These are phyloP conservation scores for Thozetella sp. DNA, from an alignment of 495 filamentous ascomycete genomes.

Conservation along the genomic window DNA sequence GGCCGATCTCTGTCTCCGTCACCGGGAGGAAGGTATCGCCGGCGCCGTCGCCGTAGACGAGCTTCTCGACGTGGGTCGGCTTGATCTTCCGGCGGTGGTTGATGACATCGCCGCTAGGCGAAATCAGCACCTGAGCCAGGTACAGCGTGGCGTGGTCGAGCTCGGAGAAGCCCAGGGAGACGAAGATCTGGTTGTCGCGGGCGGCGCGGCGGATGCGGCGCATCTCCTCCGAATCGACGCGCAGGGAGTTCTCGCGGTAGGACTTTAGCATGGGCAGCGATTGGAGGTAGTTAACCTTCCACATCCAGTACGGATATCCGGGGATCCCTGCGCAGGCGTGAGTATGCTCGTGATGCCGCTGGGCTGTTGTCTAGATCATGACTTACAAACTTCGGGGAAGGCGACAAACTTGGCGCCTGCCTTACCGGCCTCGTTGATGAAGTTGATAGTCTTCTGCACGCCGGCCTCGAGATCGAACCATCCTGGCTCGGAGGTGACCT, in stretches of 20 bases:
- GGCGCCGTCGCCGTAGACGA: not conserved
- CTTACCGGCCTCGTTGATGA: conserved; percentile 44
- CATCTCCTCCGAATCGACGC: conserved; percentile 43
- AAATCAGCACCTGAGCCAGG: conserved; percentile 45
- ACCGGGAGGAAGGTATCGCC: too few species aligned
- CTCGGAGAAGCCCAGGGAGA: conserved; percentile 45
- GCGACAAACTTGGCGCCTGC: conserved; percentile 42
- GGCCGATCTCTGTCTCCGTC: too few species aligned
- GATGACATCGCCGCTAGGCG: not conserved
- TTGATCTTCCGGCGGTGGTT: not conserved
- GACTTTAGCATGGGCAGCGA: conserved; percentile 38
- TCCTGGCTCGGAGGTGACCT: not conserved
- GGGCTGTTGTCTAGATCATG: too few species aligned
- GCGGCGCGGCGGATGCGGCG: conserved; percentile 44
- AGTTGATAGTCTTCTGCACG: conserved; percentile 41
- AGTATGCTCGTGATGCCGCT: too few species aligned
- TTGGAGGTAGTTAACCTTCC: conserved; percentile 47
- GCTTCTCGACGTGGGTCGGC: not conserved
- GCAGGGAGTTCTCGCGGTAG: conserved; percentile 44
- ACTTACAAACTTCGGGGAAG: conserved; percentile 33
- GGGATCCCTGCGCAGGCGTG: conserved; percentile 36
- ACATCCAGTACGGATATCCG: conserved; percentile 46
- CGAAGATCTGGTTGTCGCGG: conserved; percentile 38
- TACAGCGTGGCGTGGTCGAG: conserved; percentile 40
- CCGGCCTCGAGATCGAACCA: conserved; percentile 28